These are phyloP conservation scores for Gracilaria gracilis DNA, from an alignment of 23 red algal genomes.

Conservation along the genomic window DNA sequence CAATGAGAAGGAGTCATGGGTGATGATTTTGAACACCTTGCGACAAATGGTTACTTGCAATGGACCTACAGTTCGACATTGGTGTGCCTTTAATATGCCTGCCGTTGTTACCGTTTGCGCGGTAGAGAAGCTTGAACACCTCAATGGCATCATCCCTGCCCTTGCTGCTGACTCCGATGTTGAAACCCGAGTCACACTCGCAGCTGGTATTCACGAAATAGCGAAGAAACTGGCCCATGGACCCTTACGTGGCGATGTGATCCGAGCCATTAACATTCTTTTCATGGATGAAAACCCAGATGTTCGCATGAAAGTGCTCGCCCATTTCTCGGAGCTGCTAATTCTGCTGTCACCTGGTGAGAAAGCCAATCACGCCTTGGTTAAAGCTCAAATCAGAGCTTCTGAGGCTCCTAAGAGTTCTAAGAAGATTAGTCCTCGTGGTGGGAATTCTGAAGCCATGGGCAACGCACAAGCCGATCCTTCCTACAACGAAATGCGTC, in stretches of 20 bases:
- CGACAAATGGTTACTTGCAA: slow-evolving; percentile 80
- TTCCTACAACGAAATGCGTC: slow-evolving; percentile 36
- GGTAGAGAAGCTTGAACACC: slow-evolving; percentile 18
- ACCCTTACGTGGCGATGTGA: slow-evolving; percentile 25
- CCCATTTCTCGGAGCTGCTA: slow-evolving; percentile 55
- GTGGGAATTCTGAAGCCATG: background rate
- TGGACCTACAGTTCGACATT: slow-evolving; percentile 83
- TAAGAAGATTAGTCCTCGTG: background rate
- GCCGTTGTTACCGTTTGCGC: slow-evolving; percentile 67
- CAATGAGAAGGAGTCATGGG: slow-evolving; percentile 55
- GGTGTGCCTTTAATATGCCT: slow-evolving; percentile 86
- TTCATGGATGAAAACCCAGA: slow-evolving; percentile 72
- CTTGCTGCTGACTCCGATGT: slow-evolving; percentile 76
- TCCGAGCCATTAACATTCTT: slow-evolving; percentile 45
- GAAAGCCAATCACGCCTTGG: slow-evolving; percentile 30
- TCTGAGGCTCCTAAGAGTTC: background rate
- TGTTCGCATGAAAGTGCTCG: slow-evolving; percentile 72
- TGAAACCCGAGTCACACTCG: slow-evolving; percentile 75
- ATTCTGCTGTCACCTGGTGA: slow-evolving; percentile 38
- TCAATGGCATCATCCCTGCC: slow-evolving; percentile 53
- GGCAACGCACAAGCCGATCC: background rate
- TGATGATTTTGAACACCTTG: slow-evolving; percentile 52
- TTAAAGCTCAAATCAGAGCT: slow-evolving; percentile 36
- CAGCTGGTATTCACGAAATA: slow-evolving; percentile 70
- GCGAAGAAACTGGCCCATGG: slow-evolving; percentile 32